Evolutionary conservation across 345 rosid species (phyloP), one percentile per base, ranked within the genome.

Genomic region (Eucalyptus erythrocorys): DNA sequence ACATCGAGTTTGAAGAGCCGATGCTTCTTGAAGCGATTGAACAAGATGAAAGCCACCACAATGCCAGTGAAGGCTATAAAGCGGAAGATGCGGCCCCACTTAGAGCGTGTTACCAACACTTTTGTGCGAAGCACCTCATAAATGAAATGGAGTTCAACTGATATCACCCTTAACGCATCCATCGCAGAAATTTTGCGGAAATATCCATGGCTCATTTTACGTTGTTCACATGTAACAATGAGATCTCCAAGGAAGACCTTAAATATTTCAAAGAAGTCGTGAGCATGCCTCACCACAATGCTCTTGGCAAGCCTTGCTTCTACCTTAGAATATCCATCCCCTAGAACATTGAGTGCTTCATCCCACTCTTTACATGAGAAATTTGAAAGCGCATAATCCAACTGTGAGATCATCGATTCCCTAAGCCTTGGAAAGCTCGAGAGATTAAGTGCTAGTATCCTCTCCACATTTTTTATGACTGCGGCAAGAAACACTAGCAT

Each of bases 171-270:
- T 4, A 64, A n/a, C 2, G 71, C 71, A 64, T 64, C 5, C 71
- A 64, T 30, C 1, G 19, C 10, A n/a, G 19, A 64, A 64, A 64
- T 8, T 2, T 13, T 4, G 71, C 0, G 0, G 9, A 64, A 30
- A 30, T 64, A 64, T 1, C 4, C 4, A 2, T 1, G 5, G 32
- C 19, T 30, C 19, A 13, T 30, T 6, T 30, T 3, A 1, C 5
- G 71, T n/a, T 30, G 9, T 2, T 3, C 0, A 3, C 3, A 0
- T n/a, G 32, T n/a, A 3, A 6, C 3, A 0, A 64, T 13, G 37
- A 64, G 71, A 64, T 64, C 19, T 30, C 3, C 9, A 4, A 61
- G 4, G 71, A 30, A 61, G 19, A 61, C 9, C 19, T 13, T 4
- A 14, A 13, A 30, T 3, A 61, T 12, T 13, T 6, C 3, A 61